Evolutionary conservation across 805 yeast genomes (phyloP).

Genomic region (Ogataea methanolica): DNA sequence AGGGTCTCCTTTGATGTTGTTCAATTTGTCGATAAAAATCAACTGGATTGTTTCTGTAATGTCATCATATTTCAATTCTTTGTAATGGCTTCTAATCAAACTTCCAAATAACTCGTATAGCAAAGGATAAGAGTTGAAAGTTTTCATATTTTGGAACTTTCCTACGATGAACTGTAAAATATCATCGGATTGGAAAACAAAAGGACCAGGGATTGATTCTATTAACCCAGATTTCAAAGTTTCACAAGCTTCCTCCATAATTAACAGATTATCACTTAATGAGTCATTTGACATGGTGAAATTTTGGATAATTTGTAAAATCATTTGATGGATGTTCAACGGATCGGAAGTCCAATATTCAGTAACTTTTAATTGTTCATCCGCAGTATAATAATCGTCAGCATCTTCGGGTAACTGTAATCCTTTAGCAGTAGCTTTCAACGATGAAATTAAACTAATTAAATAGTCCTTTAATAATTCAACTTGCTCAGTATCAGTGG

Average conservation of each 20-base stretch:
- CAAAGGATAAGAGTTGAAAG: slow-evolving; percentile 35
- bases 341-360: slow-evolving; percentile 50
- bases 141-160: slow-evolving; percentile 28
- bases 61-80: slow-evolving; percentile 26
- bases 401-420: slow-evolving; percentile 53
- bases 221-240: slow-evolving; percentile 61
- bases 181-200: slow-evolving; percentile 42
- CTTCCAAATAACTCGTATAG: slow-evolving; percentile 43
- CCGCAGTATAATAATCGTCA: slow-evolving; percentile 34
- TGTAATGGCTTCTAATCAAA: slow-evolving; percentile 35
- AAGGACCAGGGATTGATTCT: slow-evolving; percentile 64
- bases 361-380: slow-evolving; percentile 27
- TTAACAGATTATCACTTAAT: slow-evolving; percentile 38
- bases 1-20: slow-evolving; percentile 44
- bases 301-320: slow-evolving; percentile 37
- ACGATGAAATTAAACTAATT: slow-evolving; percentile 54
- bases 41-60: slow-evolving; percentile 34
- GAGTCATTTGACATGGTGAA: slow-evolving; percentile 37
- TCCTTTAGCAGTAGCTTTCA: slow-evolving; percentile 70
- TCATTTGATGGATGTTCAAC: slow-evolving; percentile 35
- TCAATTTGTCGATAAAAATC: slow-evolving; percentile 34
- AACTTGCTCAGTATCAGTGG: slow-evolving; percentile 10
- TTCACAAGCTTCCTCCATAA: slow-evolving; percentile 60
- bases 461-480: slow-evolving; percentile 40
- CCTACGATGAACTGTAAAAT: slow-evolving; percentile 37